Evolutionary conservation across 306 rosid genomes (phyloP).

Genomic region (Comarum palustre): DNA sequence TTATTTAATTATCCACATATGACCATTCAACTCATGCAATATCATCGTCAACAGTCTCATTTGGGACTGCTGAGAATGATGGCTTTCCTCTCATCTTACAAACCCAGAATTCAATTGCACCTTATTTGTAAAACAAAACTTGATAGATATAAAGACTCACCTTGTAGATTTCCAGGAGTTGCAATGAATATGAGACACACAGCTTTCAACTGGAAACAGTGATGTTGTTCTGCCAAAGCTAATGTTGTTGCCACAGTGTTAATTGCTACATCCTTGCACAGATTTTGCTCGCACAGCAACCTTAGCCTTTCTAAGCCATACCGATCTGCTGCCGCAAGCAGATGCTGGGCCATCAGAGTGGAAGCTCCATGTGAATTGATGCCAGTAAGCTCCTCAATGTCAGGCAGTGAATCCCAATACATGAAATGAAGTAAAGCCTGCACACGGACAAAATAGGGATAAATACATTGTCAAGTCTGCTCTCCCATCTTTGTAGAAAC

Average conservation of each 20-base stretch:
- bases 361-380: slow-evolving; percentile 57
- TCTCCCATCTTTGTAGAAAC: background rate
- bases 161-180: slow-evolving; percentile 75
- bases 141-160: slow-evolving; percentile 27
- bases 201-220: slow-evolving; percentile 75
- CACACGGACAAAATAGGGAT: slow-evolving; percentile 17
- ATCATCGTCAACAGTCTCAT: background rate
- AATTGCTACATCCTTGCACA: slow-evolving; percentile 66
- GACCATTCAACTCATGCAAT: background rate
- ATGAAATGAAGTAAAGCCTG: slow-evolving; percentile 78
- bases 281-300: slow-evolving; percentile 61
- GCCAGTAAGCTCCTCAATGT: slow-evolving; percentile 68
- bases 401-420: slow-evolving; percentile 78
- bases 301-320: slow-evolving; percentile 77
- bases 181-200: slow-evolving; percentile 82
- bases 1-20: background rate
- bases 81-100: background rate
- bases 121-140: slow-evolving; percentile 1
- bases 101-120: background rate
- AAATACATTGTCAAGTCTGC: slow-evolving; percentile 15
- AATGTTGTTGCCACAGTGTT: slow-evolving; percentile 81
- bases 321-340: slow-evolving; percentile 84
- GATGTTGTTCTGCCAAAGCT: slow-evolving; percentile 92
- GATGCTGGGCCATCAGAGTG: slow-evolving; percentile 80
- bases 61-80: background rate